Base-by-base conservation (phyloP, 139 green algal species). In the Tetratostichococcus sp. region DNA sequence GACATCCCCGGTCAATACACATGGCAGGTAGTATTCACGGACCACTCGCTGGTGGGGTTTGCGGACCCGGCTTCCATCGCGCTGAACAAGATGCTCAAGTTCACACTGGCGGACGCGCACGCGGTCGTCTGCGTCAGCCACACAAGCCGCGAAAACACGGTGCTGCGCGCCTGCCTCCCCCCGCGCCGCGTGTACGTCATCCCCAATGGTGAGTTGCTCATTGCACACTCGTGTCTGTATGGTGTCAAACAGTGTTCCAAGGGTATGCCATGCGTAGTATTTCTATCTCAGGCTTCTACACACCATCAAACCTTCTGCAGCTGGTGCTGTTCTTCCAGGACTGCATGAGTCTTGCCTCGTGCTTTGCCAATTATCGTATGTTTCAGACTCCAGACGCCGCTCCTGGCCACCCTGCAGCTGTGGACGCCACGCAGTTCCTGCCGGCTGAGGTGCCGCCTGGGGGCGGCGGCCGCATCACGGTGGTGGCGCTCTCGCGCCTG, bases 31-130 rank as follows among this genome's bases (percentile, higher is more conserved):
- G 92, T 97, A 16, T 99, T 98, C 87, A 99, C 95, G 0, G 95
- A 98, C 86, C 95, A 99, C 82, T 97, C 92, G 0, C 86, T 99
- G 31, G 97, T 97, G 68, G 95, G 95, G 22, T 98, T 99, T 85
- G 89, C 92, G 22, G 94, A 97, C 72, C 74, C 81, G 25, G 65
- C 71, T 35, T 90, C 80, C 83, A 97, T 98, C 65, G 39, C 91
- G 14, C 90, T 89, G n/a, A 99, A 98, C 86, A 92, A 87, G 79
- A 43, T 92, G 26, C 84, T 96, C 42, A 94, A 95, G 77, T 90
- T 80, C 59, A 86, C 90, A 14, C 80, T 97, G 75, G 79, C 87
- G 2, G 91, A 95, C 68, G 85, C 91, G 28, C 81, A 93, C 71
- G 75, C 83, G 57, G 83, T 86, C 34, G 92, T 99, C 70, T 99